phyloP scores from a whole-genome alignment of 306 rosid genomes.

The Datisca glomerata region DNA sequence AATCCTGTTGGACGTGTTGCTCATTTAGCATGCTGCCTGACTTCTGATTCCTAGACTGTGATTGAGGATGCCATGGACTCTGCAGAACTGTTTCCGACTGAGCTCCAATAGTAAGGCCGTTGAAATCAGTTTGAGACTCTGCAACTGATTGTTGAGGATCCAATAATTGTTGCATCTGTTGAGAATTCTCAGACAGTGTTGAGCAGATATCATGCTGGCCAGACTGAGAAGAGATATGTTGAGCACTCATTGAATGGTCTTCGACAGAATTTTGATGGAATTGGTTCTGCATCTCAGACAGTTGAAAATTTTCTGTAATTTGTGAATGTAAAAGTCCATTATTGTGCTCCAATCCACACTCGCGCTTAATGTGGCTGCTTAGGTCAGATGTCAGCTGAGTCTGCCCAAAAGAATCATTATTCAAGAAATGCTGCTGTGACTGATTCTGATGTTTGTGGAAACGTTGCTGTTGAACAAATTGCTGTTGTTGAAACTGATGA shows the following conservation, averaged over 20 bases:
- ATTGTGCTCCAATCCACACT: constrained; percentile 51
- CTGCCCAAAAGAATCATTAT: constrained; percentile 45
- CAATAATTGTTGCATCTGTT: constrained; percentile 45
- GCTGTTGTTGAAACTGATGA: constrained; percentile 69
- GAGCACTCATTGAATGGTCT: constrained; percentile 41
- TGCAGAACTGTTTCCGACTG: constrained; percentile 40
- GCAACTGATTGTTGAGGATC: constrained; percentile 37
- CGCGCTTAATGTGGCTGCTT: constrained; percentile 51
- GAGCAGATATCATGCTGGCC: constrained; percentile 47
- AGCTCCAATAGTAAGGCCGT: constrained; percentile 50
- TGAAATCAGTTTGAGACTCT: constrained; percentile 57
- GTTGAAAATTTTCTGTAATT: constrained; percentile 45
- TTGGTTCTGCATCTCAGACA: constrained; percentile 65
- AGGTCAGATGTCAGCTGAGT: constrained; percentile 46
- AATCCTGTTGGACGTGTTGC: constrained; percentile 36
- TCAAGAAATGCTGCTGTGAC: constrained; percentile 48
- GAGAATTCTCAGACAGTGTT: constrained; percentile 46
- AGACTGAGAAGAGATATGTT: constrained; percentile 39
- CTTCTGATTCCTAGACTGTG: constrained; percentile 26
- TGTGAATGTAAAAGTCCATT: constrained; percentile 48
- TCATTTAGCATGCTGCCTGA: constrained; percentile 20
- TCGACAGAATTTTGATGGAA: constrained; percentile 56
- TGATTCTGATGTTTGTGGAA: constrained; percentile 54
- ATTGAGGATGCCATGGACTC: constrained; percentile 37
- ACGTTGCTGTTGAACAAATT: constrained; percentile 42